Evolutionary conservation across 164 flowering plant species (phyloP).

Genomic region (Paratinospora sagittata): DNA sequence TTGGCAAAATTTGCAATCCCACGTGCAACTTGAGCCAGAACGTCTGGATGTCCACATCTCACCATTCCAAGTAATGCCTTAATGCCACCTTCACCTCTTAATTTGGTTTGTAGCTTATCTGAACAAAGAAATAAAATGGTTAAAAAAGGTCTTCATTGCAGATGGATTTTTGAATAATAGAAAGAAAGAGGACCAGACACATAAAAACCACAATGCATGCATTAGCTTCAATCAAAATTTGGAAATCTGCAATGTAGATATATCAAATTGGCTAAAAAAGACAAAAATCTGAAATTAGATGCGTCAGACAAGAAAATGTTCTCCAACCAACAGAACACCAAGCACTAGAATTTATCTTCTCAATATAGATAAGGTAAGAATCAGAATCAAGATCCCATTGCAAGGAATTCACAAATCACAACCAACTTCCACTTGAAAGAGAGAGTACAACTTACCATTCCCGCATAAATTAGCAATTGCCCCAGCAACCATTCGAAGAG

Average conservation of each 20-base stretch:
- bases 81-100: slow-evolving; percentile 89
- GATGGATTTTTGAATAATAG: not conserved
- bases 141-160: not conserved
- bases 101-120: slow-evolving; percentile 74
- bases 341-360: not conserved
- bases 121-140: slow-evolving; percentile 15
- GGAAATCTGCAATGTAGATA: too few relatives aligned
- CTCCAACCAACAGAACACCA: not conserved
- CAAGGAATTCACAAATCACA: not conserved
- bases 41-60: slow-evolving; percentile 83
- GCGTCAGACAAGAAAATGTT: not conserved
- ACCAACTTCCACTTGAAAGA: not conserved
- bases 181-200: not conserved
- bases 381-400: not conserved
- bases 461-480: slow-evolving; percentile 98
- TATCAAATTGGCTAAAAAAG: too few relatives aligned
- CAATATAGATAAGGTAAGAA: not conserved
- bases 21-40: slow-evolving; percentile 96
- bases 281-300: too few relatives aligned
- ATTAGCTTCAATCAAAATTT: too few relatives aligned
- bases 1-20: slow-evolving; percentile 98
- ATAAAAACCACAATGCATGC: not conserved
- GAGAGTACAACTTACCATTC: slow-evolving; percentile 57
- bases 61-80: slow-evolving; percentile 93
- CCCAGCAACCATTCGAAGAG: slow-evolving; percentile 99